Evolutionary conservation across 192 early-diverging fungal genomes (phyloP).

Genomic region (Rhizoclosmatium globosum): DNA sequence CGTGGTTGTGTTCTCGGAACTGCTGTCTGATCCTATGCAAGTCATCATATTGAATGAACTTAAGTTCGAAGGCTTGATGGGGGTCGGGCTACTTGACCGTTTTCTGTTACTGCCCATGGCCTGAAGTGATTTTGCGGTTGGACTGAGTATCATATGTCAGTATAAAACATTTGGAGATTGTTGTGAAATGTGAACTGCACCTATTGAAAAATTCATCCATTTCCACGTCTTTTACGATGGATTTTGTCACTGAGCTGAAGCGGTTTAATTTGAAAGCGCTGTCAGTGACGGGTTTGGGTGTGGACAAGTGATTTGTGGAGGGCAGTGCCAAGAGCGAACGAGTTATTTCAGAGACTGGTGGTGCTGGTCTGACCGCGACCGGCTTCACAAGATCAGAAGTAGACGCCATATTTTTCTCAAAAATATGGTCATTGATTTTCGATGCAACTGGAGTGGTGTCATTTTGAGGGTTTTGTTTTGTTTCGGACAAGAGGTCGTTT

Average conservation of each 20-base stretch:
- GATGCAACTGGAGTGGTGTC: slow-evolving; percentile 6
- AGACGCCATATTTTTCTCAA: not conserved
- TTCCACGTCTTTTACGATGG: not conserved
- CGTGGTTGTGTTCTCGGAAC: not conserved
- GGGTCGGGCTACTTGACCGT: not conserved
- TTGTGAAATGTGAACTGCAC: not conserved
- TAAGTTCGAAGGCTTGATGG: not conserved
- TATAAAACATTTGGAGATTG: not conserved
- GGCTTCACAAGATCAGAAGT: slow-evolving; percentile 2
- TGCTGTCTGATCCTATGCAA: not conserved
- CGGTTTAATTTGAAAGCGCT: not conserved
- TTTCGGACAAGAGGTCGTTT: not conserved
- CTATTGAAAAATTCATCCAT: slow-evolving; percentile 28
- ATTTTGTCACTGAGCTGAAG: slow-evolving; percentile 1
- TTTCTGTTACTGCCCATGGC: not conserved
- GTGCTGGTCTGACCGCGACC: not conserved
- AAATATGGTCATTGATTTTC: not conserved
- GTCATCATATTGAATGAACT: too few species aligned
- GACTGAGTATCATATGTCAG: not conserved
- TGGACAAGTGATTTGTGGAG: not conserved
- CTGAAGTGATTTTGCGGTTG: slow-evolving; percentile 6
- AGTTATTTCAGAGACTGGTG: not conserved
- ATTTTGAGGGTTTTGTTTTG: not conserved
- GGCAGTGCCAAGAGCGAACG: not conserved
- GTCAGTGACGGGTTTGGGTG: not conserved